Evolutionary conservation across 805 yeast genomes (phyloP).

Genomic region (Candida sonorensis): DNA sequence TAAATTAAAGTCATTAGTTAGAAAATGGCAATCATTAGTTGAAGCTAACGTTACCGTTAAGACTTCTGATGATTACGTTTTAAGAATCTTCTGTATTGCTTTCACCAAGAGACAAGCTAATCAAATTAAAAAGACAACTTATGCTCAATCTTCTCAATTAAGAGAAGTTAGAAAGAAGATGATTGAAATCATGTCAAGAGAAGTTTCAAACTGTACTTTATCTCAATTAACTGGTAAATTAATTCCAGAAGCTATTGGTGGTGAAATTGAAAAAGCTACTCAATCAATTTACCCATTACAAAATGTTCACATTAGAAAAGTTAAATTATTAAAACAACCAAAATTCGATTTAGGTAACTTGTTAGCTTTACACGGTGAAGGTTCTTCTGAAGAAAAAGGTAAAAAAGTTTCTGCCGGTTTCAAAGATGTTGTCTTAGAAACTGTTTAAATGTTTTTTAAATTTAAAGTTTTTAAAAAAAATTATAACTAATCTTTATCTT

Average conservation of each 20-base stretch:
- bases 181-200: constrained; percentile 93
- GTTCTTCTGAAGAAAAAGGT: constrained; percentile 90
- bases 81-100: constrained; percentile 95
- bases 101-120: constrained; percentile 97
- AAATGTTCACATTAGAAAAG: constrained; percentile 98
- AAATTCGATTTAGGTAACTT: constrained; percentile 96
- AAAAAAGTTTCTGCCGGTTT: constrained; percentile 92
- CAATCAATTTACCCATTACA: constrained; percentile 95
- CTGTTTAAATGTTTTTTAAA: constrained; percentile 67
- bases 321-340: constrained; percentile 97
- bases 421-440: constrained; percentile 98
- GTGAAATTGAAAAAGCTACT: constrained; percentile 96
- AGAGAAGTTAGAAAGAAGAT: constrained; percentile 97
- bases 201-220: constrained; percentile 89
- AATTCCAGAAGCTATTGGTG: constrained; percentile 98
- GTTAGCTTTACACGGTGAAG: constrained; percentile 97
- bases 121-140: constrained; percentile 96
- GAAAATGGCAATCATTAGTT: constrained; percentile 98
- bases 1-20: constrained; percentile 94
- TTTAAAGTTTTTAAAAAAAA: too few relatives aligned
- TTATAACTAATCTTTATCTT: too few relatives aligned
- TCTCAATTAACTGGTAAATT: constrained; percentile 96
- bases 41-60: constrained; percentile 98
- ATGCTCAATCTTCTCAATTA: constrained; percentile 96
- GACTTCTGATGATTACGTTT: constrained; percentile 95